Base-by-base conservation (phyloP, 768 basidiomycete species). In the Tulasnella sp. region DNA sequence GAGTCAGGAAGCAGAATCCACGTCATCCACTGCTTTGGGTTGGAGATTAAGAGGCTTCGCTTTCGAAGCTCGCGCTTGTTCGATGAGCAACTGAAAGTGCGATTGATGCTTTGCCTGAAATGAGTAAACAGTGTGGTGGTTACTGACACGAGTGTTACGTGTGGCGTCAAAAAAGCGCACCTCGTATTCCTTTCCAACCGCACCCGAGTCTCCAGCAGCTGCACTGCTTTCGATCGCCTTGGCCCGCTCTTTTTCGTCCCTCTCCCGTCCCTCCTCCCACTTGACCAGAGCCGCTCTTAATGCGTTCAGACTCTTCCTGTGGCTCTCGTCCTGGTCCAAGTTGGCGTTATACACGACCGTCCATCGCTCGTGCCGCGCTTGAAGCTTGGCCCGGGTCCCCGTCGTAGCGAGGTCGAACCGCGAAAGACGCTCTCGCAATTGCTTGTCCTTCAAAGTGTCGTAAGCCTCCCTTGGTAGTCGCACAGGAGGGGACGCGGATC, bases 291-390 rank as follows among this genome's bases (percentile, higher is more conserved):
- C 44, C 19, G 9, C 27, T 27, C 44, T 46, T 17, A 58, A 30
- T 17, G 46, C 56, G 12, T n/a, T 29, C 15, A 58, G 15, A 5
- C 17, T 27, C 56, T 21, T 58, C 29, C 45, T 19, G 3, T 46
- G 24, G 25, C 46, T 43, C 22, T 27, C 27, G 12, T 41, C 24
- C 7, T 58, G 43, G 30, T 58, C 56, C 31, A 58, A 22, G 29
- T 58, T 58, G n/a, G 56, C 43, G 27, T 58, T 58, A 24, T 22
- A 58, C 17, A 58, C 12, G 2, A 58, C 30, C 15, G 46, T 43
- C 56, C 56, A 58, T 58, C 56, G 56, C 29, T 58, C 56, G n/a
- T 58, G 56, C 30, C 56, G 42, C 11, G 56, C 56, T 49, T 58
- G 56, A 12, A 58, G 12, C 15, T 49, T 58, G 2, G 44, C n/a